Conservation (phyloP, 116 monocot species). For the Trichopus zeylanicus region DNA sequence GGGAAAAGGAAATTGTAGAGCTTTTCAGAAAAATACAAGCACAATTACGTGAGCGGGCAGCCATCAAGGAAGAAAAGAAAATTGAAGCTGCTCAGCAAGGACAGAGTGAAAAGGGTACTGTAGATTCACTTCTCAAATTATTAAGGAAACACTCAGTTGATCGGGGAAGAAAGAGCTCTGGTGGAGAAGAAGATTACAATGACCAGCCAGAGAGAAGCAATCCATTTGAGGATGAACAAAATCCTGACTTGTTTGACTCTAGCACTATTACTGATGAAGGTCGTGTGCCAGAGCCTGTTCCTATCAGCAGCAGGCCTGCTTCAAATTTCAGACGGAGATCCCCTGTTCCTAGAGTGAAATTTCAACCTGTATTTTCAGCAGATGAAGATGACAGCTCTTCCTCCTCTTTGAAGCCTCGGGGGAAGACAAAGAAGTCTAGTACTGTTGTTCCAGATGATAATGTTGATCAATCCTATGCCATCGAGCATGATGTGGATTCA, state of each 20-base stretch:
- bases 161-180: constrained; percentile 31
- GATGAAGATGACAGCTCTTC: constrained; percentile 17
- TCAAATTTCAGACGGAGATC: constrained; percentile 70
- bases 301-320: constrained; percentile 37
- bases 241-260: constrained; percentile 29
- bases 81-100: constrained; percentile 48
- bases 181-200: constrained; percentile 17
- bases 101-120: constrained; percentile 62
- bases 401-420: constrained; percentile 7
- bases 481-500: constrained; percentile 20
- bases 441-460: not conserved
- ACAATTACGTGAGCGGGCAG: constrained; percentile 57
- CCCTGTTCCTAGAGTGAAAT: constrained; percentile 69
- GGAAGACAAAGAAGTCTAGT: constrained; percentile 15
- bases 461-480: not conserved
- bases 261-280: constrained; percentile 25
- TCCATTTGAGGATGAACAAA: constrained; percentile 38
- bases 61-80: constrained; percentile 70
- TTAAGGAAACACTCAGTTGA: constrained; percentile 68
- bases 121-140: constrained; percentile 81
- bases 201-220: constrained; percentile 23
- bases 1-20: constrained; percentile 86
- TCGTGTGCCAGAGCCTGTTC: constrained; percentile 17
- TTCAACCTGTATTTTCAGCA: constrained; percentile 61
- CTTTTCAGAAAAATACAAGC: constrained; percentile 80